Conservation (phyloP, 352 stramenopile species). For the Globisporangium splendens region DNA sequence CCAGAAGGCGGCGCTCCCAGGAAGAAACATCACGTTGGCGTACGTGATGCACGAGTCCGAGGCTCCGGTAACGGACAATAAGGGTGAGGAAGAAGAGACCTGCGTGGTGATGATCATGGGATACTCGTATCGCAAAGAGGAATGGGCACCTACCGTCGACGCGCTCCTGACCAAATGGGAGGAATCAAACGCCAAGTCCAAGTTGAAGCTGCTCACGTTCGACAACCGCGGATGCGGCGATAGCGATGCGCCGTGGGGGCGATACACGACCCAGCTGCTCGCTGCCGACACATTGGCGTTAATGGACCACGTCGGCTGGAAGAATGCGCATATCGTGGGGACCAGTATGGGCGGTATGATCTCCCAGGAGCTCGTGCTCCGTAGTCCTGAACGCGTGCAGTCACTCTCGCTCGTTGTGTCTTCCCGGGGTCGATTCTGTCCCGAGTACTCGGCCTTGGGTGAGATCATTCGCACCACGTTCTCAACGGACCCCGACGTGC, state of each 20-base stretch:
- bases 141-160: slow-evolving; percentile 33
- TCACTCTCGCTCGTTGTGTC: slow-evolving; percentile 46
- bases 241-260: slow-evolving; percentile 21
- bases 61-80: too few relatives aligned
- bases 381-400: slow-evolving; percentile 26
- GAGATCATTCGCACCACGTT: not conserved
- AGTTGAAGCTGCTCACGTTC: slow-evolving; percentile 47
- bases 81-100: slow-evolving; percentile 7
- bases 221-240: slow-evolving; percentile 58
- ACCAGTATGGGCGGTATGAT: slow-evolving; percentile 53
- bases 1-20: slow-evolving; percentile 1
- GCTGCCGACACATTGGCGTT: slow-evolving; percentile 26
- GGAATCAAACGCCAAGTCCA: slow-evolving; percentile 6
- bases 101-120: slow-evolving; percentile 46
- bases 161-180: slow-evolving; percentile 32
- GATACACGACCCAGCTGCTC: slow-evolving; percentile 31
- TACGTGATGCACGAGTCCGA: slow-evolving; percentile 35
- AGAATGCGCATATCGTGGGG: slow-evolving; percentile 2
- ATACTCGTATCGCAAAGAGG: slow-evolving; percentile 36
- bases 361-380: slow-evolving; percentile 29
- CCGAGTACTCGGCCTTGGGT: not conserved
- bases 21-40: slow-evolving; percentile 35
- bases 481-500: not conserved
- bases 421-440: slow-evolving; percentile 17
- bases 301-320: slow-evolving; percentile 19